Evolutionary conservation across 306 rosid genomes (phyloP).

Genomic region (Inga leiocalycina): DNA sequence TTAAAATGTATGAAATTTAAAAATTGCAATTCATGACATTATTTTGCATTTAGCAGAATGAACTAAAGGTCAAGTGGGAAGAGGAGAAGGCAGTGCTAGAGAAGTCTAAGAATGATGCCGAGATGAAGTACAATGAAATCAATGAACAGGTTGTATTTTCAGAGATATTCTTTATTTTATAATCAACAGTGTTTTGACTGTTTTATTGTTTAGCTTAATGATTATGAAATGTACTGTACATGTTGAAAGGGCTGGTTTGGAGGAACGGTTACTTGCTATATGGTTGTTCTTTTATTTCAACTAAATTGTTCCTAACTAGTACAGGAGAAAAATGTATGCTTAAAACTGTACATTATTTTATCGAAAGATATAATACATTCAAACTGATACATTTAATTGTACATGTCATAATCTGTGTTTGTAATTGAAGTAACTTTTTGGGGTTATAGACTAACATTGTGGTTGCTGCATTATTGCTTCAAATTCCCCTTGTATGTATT

Average conservation of each 20-base stretch:
- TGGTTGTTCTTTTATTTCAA: neutral
- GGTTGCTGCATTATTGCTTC: neutral
- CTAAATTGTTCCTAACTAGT: neutral
- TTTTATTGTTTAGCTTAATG: neutral
- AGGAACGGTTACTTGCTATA: neutral
- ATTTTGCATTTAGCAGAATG: conserved; percentile 52
- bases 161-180: neutral
- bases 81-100: conserved; percentile 58
- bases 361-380: neutral
- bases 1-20: neutral
- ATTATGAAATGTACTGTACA: conserved; percentile 1
- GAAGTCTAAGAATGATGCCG: conserved; percentile 65
- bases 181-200: neutral
- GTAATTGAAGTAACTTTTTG: neutral
- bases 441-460: neutral
- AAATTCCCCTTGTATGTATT: neutral
- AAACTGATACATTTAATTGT: neutral
- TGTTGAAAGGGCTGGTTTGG: neutral
- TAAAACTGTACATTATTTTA: neutral
- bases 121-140: conserved; percentile 73
- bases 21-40: neutral
- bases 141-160: conserved; percentile 80
- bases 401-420: neutral
- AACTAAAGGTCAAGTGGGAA: conserved; percentile 77
- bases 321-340: neutral